These are phyloP conservation scores for Eucalyptus pumila DNA, from an alignment of 345 rosid genomes.

Conservation along the genomic window DNA sequence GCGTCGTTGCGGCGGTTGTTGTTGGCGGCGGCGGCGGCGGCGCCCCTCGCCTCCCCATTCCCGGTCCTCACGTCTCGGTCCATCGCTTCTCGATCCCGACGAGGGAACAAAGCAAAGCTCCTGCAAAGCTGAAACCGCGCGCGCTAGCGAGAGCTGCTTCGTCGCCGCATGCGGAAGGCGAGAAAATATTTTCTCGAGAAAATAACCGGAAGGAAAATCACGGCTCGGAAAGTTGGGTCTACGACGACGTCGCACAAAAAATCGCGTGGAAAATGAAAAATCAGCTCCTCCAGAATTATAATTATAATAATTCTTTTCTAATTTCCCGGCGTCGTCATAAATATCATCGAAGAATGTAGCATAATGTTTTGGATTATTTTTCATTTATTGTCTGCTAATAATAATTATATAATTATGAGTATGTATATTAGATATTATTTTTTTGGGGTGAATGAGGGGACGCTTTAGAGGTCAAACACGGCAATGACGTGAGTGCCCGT, in stretches of 20 bases:
- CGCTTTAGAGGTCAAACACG: constrained; percentile 47
- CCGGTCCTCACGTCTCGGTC: neutral
- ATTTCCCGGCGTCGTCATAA: neutral
- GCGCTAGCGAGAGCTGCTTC: neutral
- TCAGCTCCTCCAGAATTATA: neutral
- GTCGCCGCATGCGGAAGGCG: neutral
- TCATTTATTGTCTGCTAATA: neutral
- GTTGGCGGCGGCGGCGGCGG: neutral
- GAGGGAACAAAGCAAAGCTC: neutral
- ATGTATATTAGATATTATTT: too few relatives aligned
- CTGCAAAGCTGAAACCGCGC: neutral
- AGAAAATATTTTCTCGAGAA: neutral
- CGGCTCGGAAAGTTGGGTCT: neutral
- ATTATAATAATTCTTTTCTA: neutral
- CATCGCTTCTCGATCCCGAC: neutral
- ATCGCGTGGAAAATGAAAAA: neutral
- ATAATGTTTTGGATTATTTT: neutral
- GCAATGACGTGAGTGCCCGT: constrained; percentile 17
- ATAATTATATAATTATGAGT: neutral
- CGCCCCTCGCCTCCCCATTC: neutral
- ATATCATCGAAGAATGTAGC: neutral
- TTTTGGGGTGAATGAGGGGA: neutral
- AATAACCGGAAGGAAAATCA: neutral
- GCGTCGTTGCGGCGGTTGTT: constrained; percentile 24
- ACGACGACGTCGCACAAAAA: neutral